Evolutionary conservation across 306 rosid species (phyloP), one percentile per base, ranked within the genome.

Genomic region (Vigna hirtella): DNA sequence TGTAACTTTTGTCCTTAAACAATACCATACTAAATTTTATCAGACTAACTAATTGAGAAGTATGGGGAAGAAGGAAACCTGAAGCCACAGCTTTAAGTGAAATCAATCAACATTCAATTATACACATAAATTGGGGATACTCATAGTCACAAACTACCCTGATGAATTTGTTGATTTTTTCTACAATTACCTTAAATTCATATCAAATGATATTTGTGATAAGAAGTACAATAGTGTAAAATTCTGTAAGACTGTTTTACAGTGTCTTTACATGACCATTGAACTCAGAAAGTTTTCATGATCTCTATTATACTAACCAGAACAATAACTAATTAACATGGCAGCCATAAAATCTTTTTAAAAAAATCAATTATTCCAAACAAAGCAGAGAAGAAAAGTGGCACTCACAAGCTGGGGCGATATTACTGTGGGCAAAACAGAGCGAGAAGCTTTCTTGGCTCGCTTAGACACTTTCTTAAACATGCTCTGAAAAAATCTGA

Each of bases 371-470:
- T 32, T 40, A 79, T 74, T 36, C 56, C 32, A 9, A 50, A 73
- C 32, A 9, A 50, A 65, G 16, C 50, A 42, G 15, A n/a, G 51
- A 66, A 72, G 59, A 43, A 68, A 36, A 18, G 28, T 45, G 62
- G 72, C 36, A 78, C 88, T 87, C 77, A 91, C 93, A 85, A 88
- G 91, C 85, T 88, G 91, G 64, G 93, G 85, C 49, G 93, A 81
- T 2, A 91, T 82, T 0, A 82, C 84, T 24, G 86, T 6, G 5
- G 96, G 96, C 63, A 91, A 79, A 85, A 91, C 87, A 36, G 93
- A 85, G 65, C 90, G 91, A 18, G 90, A 83, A 17, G 91, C 96
- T 71, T 87, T 91, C 86, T 89, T 91, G 16, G 96, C 96, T 4
- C 86, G 83, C 85, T 81, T 91, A 24, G 96, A 82, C 47, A 89